Conservation (phyloP, 1,139 yeast species). For the Blastobotrys serpentis region DNA sequence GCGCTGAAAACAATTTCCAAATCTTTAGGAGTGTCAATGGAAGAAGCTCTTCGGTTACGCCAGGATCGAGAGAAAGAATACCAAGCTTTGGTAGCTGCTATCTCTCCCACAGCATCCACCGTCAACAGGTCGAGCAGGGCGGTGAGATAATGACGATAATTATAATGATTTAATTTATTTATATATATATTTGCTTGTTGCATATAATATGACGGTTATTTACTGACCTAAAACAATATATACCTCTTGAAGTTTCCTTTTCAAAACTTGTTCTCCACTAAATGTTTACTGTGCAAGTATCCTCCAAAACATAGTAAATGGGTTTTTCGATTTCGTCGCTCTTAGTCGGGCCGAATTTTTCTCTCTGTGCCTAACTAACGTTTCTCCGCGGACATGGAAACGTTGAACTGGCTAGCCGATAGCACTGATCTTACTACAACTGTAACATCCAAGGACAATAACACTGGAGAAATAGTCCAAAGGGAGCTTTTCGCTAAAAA, state of each 20-base stretch:
- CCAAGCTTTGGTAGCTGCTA: neutral
- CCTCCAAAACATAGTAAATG: no score
- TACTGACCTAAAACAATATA: no score
- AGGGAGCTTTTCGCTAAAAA: neutral
- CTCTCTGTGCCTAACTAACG: neutral
- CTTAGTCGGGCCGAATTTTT: neutral
- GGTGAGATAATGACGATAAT: no score
- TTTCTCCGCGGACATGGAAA: neutral
- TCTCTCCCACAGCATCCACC: neutral
- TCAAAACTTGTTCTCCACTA: no score
- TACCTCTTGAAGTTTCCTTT: no score
- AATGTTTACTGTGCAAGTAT: no score
- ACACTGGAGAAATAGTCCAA: neutral
- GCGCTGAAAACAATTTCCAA: slow-evolving; percentile 14
- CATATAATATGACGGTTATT: no score
- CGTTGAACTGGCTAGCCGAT: neutral
- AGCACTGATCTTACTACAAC: neutral
- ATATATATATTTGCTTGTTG: no score
- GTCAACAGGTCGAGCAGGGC: neutral
- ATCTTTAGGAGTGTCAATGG: slow-evolving; percentile 11
- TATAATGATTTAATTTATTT: no score
- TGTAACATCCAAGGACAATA: neutral
- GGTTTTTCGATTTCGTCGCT: neutral
- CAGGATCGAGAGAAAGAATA: slow-evolving; percentile 9
- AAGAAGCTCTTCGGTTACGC: slow-evolving; percentile 14